Percentiles rank a stretch among this genome's conserved stretches.
These are phyloP conservation scores for Starmerella vaccinii DNA, from an alignment of 805 yeast species.

Conservation along the genomic window DNA sequence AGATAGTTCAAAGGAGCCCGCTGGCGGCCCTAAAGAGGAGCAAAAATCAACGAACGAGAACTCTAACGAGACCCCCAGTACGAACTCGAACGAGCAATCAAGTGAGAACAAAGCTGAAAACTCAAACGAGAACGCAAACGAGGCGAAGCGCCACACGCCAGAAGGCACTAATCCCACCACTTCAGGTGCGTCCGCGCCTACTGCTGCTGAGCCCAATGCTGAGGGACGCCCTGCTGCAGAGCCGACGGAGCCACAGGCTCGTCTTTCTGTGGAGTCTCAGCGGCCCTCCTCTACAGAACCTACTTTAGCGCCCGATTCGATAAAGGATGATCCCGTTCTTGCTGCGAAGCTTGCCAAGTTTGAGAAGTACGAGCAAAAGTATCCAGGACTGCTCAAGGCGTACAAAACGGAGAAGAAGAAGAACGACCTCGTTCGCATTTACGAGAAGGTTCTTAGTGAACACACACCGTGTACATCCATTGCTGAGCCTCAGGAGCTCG, in stretches of 20 bases:
- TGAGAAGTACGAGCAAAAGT: conserved; percentile 69
- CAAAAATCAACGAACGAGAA: no score
- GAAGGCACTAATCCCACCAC: no score
- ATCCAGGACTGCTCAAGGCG: conserved; percentile 72
- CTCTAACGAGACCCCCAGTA: no score
- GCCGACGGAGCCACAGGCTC: neutral
- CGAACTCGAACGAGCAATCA: no score
- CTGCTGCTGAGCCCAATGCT: no score
- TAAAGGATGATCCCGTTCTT: neutral
- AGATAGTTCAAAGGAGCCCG: no score
- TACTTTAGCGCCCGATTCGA: neutral
- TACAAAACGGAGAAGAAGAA: conserved; percentile 71
- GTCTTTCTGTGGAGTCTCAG: neutral
- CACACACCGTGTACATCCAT: conserved; percentile 71
- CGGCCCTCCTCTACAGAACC: neutral
- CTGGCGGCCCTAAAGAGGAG: no score
- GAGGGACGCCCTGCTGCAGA: no score
- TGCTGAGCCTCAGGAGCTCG: conserved; percentile 58
- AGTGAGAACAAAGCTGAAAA: no score
- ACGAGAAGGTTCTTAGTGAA: conserved; percentile 66
- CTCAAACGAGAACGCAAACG: neutral
- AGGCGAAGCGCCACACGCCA: no score
- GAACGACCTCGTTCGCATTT: conserved; percentile 43
- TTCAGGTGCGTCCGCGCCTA: no score
- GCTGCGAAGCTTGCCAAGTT: conserved; percentile 25